Conservation (phyloP, 1,284 basidiomycete species). For the Athelia sp. region DNA sequence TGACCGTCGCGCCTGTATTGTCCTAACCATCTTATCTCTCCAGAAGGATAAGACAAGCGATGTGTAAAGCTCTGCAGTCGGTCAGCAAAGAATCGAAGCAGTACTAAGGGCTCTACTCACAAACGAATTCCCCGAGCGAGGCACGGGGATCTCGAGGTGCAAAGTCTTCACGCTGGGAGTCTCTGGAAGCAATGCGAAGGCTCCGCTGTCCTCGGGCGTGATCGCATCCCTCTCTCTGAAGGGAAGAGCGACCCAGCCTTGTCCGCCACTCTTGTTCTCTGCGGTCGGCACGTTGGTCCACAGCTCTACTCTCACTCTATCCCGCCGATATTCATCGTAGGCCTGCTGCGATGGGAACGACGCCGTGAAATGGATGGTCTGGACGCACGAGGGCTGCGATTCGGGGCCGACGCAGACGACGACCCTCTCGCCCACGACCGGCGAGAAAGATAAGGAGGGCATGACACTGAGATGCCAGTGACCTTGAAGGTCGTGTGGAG, state of each 20-base stretch:
- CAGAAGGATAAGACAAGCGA: constrained; percentile 35
- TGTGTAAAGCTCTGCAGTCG: constrained; percentile 35
- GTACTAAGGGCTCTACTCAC: background rate
- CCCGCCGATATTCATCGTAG: constrained; percentile 24
- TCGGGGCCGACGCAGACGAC: constrained; percentile 10
- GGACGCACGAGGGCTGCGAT: background rate
- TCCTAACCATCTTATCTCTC: constrained; percentile 39
- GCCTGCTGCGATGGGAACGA: constrained; percentile 23
- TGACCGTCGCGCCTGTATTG: constrained; percentile 34
- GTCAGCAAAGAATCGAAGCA: constrained; percentile 8
- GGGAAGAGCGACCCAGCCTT: constrained; percentile 28
- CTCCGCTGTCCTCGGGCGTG: constrained; percentile 1
- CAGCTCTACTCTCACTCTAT: constrained; percentile 35
- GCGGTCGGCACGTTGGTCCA: constrained; percentile 38
- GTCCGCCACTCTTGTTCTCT: constrained; percentile 31
- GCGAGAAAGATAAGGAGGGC: background rate
- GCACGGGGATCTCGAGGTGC: constrained; percentile 8
- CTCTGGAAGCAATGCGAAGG: constrained; percentile 8
- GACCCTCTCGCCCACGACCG: background rate
- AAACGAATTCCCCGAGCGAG: constrained; percentile 4
- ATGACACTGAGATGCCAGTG: too few relatives aligned
- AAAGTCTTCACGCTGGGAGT: constrained; percentile 8
- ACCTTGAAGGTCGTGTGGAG: too few relatives aligned
- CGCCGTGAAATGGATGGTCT: constrained; percentile 32
- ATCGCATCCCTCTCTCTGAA: constrained; percentile 3